Evolutionary conservation across 176 grass and related monocot species (phyloP).

Genomic region (Calamus simplicifolius): DNA sequence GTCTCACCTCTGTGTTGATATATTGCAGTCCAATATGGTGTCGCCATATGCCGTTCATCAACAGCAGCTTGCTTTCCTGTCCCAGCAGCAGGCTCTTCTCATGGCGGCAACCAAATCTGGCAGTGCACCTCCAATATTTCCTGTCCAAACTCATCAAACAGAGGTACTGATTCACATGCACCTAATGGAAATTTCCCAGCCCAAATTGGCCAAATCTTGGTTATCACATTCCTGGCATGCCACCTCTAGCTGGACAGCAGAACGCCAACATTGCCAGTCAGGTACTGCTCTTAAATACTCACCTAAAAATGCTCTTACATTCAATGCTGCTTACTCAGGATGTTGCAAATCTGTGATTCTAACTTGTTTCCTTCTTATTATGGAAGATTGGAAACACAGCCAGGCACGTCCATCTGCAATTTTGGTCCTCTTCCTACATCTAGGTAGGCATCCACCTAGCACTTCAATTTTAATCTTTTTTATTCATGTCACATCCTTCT

Average conservation of each 20-base stretch:
- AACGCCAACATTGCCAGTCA: neutral
- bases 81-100: slow-evolving; percentile 30
- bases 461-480: too few relatives aligned
- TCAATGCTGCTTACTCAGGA: too few relatives aligned
- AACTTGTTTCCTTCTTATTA: neutral
- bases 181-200: neutral
- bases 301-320: too few relatives aligned
- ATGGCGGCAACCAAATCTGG: slow-evolving; percentile 21
- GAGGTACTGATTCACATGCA: slow-evolving; percentile 14
- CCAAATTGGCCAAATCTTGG: slow-evolving; percentile 25
- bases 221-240: slow-evolving; percentile 22
- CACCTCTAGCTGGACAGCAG: neutral
- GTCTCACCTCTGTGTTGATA: slow-evolving; percentile 5
- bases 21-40: slow-evolving; percentile 29
- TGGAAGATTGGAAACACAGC: slow-evolving; percentile 3
- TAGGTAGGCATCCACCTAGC: slow-evolving; percentile 9
- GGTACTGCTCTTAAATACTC: neutral
- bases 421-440: slow-evolving; percentile 14
- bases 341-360: too few relatives aligned
- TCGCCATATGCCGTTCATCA: slow-evolving; percentile 39
- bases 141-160: slow-evolving; percentile 7
- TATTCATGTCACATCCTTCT: too few relatives aligned
- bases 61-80: slow-evolving; percentile 27
- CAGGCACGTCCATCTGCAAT: slow-evolving; percentile 4
- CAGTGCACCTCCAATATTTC: neutral